Evolutionary conservation across 345 rosid species (phyloP), one percentile per base, ranked within the genome.

Genomic region (Lepidium didymum): DNA sequence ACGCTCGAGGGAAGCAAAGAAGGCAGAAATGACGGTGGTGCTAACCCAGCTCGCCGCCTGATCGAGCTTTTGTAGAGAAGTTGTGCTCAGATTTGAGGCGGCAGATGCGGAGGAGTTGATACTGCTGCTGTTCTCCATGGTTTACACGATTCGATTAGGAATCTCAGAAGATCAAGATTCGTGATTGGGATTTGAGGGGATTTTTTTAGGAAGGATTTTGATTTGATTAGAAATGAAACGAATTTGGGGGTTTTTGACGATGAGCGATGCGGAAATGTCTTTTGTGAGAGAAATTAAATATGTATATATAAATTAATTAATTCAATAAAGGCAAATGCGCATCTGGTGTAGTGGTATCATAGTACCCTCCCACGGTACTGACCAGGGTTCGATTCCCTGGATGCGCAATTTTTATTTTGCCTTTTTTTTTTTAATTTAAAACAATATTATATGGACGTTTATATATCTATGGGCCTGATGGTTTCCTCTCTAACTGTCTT

Each of bases 281-380:
- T 6, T 6, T 29, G 7, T 29, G 7, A 29, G 7, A 27, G 31
- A 27, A 27, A 27, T 27, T 27, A 4, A 27, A 27, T 4, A 27
- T 27, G 4, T 3, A 23, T 23, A 23, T 23, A 23, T 23, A 23
- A 1, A 23, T 23, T 1, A 23, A 23, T 23, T 29, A 29, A 29
- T 6, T 6, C 4, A 0, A 4, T 4, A 27, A 4, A 0, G 4
- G 5, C 4, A 29, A 0, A 59, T 16, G 90, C 92, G 95, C 96
- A 89, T 89, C 86, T 86, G 58, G 91, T 92, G 92, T 89, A 82
- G 96, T 83, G 95, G 96, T 87, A 82, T 87, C 95, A 89, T 87
- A 86, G 92, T 85, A 86, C 96, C 95, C 96, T 87, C 95, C 95
- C 92, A 86, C 90, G 89, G 95, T 86, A 82, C 87, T 87, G 89